A percentile compares a stretch with the other conserved stretches of the same genome.
Evolutionary conservation across 2,329 filamentous ascomycete genomes (phyloP).

Genomic region (Calonectria pauciramosa): DNA sequence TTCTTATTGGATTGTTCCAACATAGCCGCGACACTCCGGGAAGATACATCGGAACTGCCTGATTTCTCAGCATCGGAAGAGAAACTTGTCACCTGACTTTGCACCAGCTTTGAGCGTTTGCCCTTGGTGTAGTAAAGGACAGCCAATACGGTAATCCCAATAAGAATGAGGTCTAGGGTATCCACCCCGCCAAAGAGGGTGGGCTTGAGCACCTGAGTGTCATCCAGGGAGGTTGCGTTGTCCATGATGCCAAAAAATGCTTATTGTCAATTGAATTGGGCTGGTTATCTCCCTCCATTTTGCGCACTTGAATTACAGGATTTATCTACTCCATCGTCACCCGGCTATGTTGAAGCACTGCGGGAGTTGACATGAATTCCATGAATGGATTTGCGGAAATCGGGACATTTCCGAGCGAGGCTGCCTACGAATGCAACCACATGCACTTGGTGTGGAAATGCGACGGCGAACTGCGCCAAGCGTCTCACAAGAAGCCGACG

Average conservation of each 20-base stretch:
- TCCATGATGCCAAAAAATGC: not conserved
- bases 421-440: not conserved
- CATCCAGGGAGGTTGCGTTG: not conserved
- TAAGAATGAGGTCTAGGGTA: constrained; percentile 8
- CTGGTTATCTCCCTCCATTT: not conserved
- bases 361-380: not conserved
- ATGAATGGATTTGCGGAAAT: constrained; percentile 11
- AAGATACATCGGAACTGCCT: not conserved
- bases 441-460: not conserved
- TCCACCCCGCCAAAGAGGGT: not conserved
- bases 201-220: not conserved
- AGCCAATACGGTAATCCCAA: not conserved
- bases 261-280: not conserved
- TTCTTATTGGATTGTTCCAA: constrained; percentile 97
- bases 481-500: not conserved
- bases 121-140: constrained; percentile 9
- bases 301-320: not conserved
- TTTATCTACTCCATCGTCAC: constrained; percentile 13
- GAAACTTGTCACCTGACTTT: not conserved
- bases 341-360: not conserved
- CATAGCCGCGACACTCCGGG: constrained; percentile 92
- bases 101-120: not conserved
- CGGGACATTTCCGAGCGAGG: constrained; percentile 5
- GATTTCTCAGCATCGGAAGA: constrained; percentile 8
- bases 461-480: not conserved